phyloP scores from a whole-genome alignment of 2,329 filamentous ascomycete genomes.

The Polychaeton citri region DNA sequence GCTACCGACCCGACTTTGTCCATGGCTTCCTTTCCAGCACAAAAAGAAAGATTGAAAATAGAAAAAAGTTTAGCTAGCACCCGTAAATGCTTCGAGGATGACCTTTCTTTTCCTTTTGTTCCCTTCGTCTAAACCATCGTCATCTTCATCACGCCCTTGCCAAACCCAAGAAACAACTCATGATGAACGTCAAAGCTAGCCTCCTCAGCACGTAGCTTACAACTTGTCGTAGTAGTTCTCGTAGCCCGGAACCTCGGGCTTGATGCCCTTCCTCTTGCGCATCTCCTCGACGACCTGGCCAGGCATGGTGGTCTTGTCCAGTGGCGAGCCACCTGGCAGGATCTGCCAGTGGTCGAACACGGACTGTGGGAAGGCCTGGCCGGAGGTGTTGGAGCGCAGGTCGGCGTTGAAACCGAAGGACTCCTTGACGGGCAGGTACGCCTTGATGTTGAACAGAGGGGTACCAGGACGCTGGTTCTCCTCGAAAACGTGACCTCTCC shows the following conservation, averaged over 20 bases:
- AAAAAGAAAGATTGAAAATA: no score
- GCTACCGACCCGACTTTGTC: not conserved
- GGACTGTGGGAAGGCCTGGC: slow-evolving; percentile 97
- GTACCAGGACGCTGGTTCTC: slow-evolving; percentile 98
- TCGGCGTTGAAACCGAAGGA: slow-evolving; percentile 99
- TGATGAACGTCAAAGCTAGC: not conserved
- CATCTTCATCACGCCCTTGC: not conserved
- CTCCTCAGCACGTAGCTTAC: slow-evolving; percentile 8
- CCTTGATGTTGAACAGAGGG: slow-evolving; percentile 98
- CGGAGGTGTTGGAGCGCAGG: slow-evolving; percentile 82
- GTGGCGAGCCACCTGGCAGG: slow-evolving; percentile 81
- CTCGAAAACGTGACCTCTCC: slow-evolving; percentile 97
- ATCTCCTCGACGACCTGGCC: slow-evolving; percentile 74
- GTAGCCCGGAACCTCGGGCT: slow-evolving; percentile 82
- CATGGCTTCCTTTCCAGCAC: not conserved
- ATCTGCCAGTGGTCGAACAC: slow-evolving; percentile 99
- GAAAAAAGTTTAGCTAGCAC: no score
- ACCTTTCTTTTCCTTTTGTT: no score
- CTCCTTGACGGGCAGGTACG: slow-evolving; percentile 91
- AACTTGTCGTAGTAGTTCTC: slow-evolving; percentile 50
- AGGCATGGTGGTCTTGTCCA: slow-evolving; percentile 70
- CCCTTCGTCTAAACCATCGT: not conserved
- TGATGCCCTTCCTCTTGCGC: slow-evolving; percentile 99
- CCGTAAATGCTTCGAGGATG: no score
- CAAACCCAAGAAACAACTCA: not conserved